phyloP scores from a whole-genome alignment of 352 stramenopile genomes.

The Nothophytophthora sp. region DNA sequence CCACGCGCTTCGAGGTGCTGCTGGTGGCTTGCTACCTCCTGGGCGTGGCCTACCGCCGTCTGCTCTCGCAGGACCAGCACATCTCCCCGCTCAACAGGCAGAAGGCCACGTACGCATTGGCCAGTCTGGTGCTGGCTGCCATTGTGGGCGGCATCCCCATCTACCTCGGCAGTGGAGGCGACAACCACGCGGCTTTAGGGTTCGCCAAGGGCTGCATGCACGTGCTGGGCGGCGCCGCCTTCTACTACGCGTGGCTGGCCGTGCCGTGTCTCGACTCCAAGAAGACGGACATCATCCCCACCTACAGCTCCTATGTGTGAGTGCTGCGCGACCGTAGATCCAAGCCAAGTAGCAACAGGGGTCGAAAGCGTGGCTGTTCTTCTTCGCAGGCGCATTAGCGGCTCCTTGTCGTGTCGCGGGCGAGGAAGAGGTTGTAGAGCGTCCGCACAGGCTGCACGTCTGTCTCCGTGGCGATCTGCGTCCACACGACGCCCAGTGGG shows the following conservation, averaged over 20 bases:
- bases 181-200: conserved; percentile 46
- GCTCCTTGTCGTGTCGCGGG: conserved; percentile 5
- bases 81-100: conserved; percentile 59
- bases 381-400: conserved; percentile 2
- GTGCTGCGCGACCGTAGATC: background rate
- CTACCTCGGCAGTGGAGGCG: conserved; percentile 38
- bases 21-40: conserved; percentile 63
- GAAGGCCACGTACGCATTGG: conserved; percentile 51
- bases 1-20: conserved; percentile 64
- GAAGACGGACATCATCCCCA: conserved; percentile 80
- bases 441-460: conserved; percentile 35
- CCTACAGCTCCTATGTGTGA: conserved; percentile 62
- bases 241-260: conserved; percentile 80
- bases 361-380: background rate
- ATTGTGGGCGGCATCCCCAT: conserved; percentile 51
- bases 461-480: conserved; percentile 29
- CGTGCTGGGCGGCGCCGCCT: conserved; percentile 58
- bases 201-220: conserved; percentile 73
- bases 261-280: conserved; percentile 83
- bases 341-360: too few relatives aligned
- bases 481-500: too few relatives aligned
- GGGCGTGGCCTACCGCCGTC: conserved; percentile 53
- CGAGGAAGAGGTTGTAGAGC: conserved; percentile 41
- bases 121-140: conserved; percentile 39
- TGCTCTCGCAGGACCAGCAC: conserved; percentile 40